Evolutionary conservation across 129 eudicot species (phyloP).

Genomic region (Helianthus tuberosus): DNA sequence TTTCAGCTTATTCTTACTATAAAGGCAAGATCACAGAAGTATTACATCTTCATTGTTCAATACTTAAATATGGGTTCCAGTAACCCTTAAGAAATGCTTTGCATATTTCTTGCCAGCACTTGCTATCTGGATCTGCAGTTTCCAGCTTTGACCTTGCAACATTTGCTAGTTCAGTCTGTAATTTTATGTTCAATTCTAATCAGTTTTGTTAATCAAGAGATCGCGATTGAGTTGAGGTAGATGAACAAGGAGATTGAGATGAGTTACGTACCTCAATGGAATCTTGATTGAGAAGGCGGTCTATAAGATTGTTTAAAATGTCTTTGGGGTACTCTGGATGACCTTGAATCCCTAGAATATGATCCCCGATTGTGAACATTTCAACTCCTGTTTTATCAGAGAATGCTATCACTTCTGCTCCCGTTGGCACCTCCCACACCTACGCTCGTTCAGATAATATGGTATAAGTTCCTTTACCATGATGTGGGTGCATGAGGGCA

Average conservation of each 20-base stretch:
- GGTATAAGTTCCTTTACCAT: neutral
- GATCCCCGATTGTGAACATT: conserved; percentile 63
- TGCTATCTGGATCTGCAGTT: conserved; percentile 58
- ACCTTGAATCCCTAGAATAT: conserved; percentile 80
- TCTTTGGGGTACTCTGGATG: conserved; percentile 89
- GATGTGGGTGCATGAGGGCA: neutral
- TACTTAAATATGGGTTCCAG: conserved; percentile 17
- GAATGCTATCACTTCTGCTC: conserved; percentile 61
- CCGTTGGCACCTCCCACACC: conserved; percentile 65
- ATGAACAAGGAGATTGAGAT: neutral
- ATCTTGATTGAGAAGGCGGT: conserved; percentile 58
- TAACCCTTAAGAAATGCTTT: conserved; percentile 59
- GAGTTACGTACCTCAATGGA: conserved; percentile 41
- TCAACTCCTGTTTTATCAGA: conserved; percentile 82
- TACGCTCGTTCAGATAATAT: conserved; percentile 4
- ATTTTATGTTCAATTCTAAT: neutral
- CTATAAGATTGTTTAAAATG: conserved; percentile 62
- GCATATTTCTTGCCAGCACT: conserved; percentile 63
- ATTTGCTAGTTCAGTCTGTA: conserved; percentile 52
- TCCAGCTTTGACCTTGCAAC: conserved; percentile 49
- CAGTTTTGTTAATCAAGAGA: neutral
- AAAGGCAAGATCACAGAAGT: conserved; percentile 2
- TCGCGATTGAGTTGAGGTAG: too few relatives aligned
- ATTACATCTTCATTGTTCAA: conserved; percentile 8
- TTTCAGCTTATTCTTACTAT: neutral